phyloP scores from a whole-genome alignment of 768 basidiomycete genomes.

The Asterophora parasitica region DNA sequence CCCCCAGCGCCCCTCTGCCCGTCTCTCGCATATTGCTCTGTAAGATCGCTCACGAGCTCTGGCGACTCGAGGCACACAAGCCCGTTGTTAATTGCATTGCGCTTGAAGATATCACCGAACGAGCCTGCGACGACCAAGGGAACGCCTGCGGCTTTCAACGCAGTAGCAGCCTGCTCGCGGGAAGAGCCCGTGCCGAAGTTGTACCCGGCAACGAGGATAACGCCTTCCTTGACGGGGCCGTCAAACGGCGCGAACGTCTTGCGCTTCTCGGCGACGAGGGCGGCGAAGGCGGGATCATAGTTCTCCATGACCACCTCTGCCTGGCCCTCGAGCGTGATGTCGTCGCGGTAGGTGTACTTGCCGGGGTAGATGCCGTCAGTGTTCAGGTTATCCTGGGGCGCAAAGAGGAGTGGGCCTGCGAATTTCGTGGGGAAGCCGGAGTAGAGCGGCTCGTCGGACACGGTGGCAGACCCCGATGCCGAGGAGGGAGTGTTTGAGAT shows the following conservation, averaged over 20 bases:
- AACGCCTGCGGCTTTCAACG: slow-evolving; percentile 89
- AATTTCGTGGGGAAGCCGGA: slow-evolving; percentile 82
- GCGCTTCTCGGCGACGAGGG: slow-evolving; percentile 53
- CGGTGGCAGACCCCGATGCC: slow-evolving; percentile 23
- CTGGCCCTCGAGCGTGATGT: slow-evolving; percentile 91
- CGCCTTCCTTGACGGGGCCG: slow-evolving; percentile 45
- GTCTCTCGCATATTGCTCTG: slow-evolving; percentile 64
- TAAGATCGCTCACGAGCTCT: slow-evolving; percentile 82
- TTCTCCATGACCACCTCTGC: slow-evolving; percentile 99
- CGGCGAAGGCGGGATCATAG: slow-evolving; percentile 87
- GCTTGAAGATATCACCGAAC: slow-evolving; percentile 99
- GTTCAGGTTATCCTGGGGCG: slow-evolving; percentile 95
- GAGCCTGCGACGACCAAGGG: slow-evolving; percentile 95
- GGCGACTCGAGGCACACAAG: slow-evolving; percentile 93
- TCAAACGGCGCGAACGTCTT: slow-evolving; percentile 17
- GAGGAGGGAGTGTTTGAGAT: slow-evolving; percentile 31
- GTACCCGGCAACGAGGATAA: slow-evolving; percentile 86
- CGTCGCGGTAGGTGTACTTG: slow-evolving; percentile 99
- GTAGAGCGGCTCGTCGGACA: slow-evolving; percentile 59
- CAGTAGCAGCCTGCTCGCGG: slow-evolving; percentile 97
- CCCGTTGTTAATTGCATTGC: slow-evolving; percentile 98
- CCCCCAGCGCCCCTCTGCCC: slow-evolving; percentile 78
- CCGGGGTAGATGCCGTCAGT: slow-evolving; percentile 99
- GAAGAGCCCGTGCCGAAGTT: slow-evolving; percentile 99
- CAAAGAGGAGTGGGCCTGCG: slow-evolving; percentile 82